Evolutionary conservation across 2,329 filamentous ascomycete species (phyloP).

Genomic region (Cladosporium halotolerans): DNA sequence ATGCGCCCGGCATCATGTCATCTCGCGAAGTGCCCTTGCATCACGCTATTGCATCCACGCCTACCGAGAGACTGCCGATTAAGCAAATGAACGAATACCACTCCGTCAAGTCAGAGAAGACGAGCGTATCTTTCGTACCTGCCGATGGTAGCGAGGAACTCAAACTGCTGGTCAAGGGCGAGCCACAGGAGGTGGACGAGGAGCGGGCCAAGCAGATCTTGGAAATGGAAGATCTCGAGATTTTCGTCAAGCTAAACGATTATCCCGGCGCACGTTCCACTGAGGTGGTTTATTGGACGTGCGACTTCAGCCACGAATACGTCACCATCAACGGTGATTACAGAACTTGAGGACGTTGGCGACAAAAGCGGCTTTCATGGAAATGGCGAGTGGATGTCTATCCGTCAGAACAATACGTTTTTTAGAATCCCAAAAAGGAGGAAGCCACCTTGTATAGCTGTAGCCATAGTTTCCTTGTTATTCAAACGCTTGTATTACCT

Average conservation of each 20-base stretch:
- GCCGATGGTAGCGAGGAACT: conserved; percentile 70
- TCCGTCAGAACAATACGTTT: too few relatives aligned
- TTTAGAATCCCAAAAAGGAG: too few relatives aligned
- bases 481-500: too few relatives aligned
- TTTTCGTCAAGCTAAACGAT: conserved; percentile 66
- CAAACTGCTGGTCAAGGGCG: conserved; percentile 69
- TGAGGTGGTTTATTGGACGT: conserved; percentile 74
- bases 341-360: conserved; percentile 37
- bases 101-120: conserved; percentile 62
- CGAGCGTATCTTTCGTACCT: conserved; percentile 73
- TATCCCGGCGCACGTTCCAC: conserved; percentile 32
- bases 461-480: too few relatives aligned
- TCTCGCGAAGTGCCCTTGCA: conserved; percentile 19
- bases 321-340: conserved; percentile 65
- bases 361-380: too few relatives aligned
- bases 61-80: background rate
- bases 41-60: background rate
- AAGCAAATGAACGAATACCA: background rate
- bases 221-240: conserved; percentile 71
- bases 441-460: too few relatives aligned
- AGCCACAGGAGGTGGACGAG: conserved; percentile 76
- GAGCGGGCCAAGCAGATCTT: conserved; percentile 69
- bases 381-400: too few relatives aligned
- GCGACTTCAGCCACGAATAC: conserved; percentile 81
- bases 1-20: conserved; percentile 54